These are phyloP conservation scores for Cicer pinnatifidum DNA, from an alignment of 306 rosid genomes.

Conservation along the genomic window DNA sequence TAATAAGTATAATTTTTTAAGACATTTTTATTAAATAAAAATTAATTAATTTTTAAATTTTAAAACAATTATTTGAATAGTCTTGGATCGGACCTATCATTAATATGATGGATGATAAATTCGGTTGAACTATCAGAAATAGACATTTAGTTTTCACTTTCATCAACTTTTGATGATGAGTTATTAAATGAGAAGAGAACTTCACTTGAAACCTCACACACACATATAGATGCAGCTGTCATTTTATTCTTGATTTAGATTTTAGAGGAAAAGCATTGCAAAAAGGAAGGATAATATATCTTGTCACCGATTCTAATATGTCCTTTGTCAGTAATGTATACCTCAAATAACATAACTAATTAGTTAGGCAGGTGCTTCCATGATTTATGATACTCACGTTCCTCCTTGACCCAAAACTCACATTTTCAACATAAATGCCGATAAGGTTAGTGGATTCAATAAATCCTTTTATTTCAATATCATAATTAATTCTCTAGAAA, in stretches of 20 bases:
- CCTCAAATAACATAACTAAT: not conserved
- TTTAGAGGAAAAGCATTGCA: not conserved
- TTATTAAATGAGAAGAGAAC: not conserved
- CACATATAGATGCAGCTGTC: not conserved
- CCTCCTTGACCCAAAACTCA: conserved; percentile 10
- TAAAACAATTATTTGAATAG: too few species aligned
- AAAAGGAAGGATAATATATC: not conserved
- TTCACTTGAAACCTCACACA: not conserved
- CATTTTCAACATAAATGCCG: conserved; percentile 38
- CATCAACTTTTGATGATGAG: conserved; percentile 21
- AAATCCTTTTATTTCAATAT: not conserved
- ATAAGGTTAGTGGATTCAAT: not conserved
- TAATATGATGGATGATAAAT: not conserved
- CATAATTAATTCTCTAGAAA: too few species aligned
- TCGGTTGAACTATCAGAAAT: not conserved
- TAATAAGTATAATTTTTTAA: too few species aligned
- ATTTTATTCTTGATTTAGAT: conserved; percentile 8
- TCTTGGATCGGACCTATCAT: not conserved
- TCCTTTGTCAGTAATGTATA: not conserved
- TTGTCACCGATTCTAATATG: conserved; percentile 13
- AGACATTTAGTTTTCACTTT: not conserved
- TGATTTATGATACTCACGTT: conserved; percentile 42
- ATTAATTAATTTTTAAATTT: too few species aligned
- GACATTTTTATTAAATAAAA: too few species aligned
- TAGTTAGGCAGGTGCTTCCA: conserved; percentile 13